Base-by-base conservation (phyloP, 306 rosid genomes). In the Pterocarpus macrocarpus region DNA sequence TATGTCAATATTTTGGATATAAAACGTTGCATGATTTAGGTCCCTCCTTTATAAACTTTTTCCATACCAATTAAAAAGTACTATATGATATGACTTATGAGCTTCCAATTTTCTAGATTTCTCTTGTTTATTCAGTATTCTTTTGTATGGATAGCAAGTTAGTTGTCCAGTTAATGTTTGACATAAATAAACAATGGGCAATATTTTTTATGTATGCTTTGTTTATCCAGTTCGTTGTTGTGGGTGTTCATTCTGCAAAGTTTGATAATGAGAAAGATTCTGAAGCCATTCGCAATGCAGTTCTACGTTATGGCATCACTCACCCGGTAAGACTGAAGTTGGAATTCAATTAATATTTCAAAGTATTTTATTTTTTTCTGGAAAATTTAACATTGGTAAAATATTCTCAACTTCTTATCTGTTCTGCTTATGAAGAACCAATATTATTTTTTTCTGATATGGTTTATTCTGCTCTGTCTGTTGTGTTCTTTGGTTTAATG, bases 171-270 rank as follows among this genome's bases (percentile, higher is more conserved):
- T 64, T 64, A 63, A 62, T 57, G 22, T 34, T 35, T 77, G 65
- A 43, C 66, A 32, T 71, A 35, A 68, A 61, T 5, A 32, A n/a
- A 16, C 22, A 17, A 2, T 34, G 66, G 50, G n/a, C 2, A 50
- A 5, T n/a, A 4, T 55, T 14, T 53, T 72, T 82, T 28, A 82
- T 80, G 45, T 77, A 28, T 85, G 53, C 79, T 52, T 79, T 83
- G 55, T 58, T 69, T 81, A 56, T 75, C 69, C 90, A 95, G 99
- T 93, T 95, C 71, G 15, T 90, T 61, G 97, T 95, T 55, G 97
- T 95, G 74, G 99, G 99, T 67, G 99, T 95, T 64, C 99, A 95
- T 85, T 95, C 99, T 64, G 99, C 99, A 38, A 95, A 95, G 82
- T 95, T 95, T 81, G 97, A 95, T 83, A 95, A 93, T 64, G 99